Evolutionary conservation across 2,329 filamentous ascomycete species (phyloP).

Genomic region (Conoideocrella luteorostrata): DNA sequence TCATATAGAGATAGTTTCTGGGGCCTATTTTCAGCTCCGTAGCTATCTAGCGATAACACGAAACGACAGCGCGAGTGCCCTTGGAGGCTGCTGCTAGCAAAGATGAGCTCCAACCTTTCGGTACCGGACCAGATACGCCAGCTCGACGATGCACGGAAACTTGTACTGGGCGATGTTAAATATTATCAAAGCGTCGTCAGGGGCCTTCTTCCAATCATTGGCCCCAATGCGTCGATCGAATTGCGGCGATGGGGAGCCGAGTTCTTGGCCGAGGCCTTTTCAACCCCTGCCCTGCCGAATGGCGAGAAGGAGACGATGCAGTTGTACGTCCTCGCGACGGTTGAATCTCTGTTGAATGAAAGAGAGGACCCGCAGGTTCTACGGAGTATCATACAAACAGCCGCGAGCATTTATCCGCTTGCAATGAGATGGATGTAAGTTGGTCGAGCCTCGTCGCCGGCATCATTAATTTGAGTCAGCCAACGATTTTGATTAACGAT

Average conservation of each 20-base stretch:
- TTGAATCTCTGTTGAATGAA: constrained; percentile 63
- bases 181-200: constrained; percentile 91
- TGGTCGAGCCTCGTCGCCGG: constrained; percentile 24
- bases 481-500: too few relatives aligned
- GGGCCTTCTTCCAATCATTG: constrained; percentile 87
- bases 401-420: constrained; percentile 87
- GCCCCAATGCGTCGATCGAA: constrained; percentile 66
- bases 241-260: constrained; percentile 93
- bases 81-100: constrained; percentile 25
- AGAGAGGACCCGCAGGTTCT: constrained; percentile 74
- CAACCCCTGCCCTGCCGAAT: constrained; percentile 73
- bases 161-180: constrained; percentile 78
- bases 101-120: constrained; percentile 48
- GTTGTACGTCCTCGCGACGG: constrained; percentile 68
- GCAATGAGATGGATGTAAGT: constrained; percentile 94
- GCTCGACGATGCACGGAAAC: constrained; percentile 82
- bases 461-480: too few relatives aligned
- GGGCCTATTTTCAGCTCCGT: neutral
- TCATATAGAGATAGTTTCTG: neutral
- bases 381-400: constrained; percentile 80
- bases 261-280: constrained; percentile 92
- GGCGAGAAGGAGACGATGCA: constrained; percentile 77
- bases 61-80: neutral
- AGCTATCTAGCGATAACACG: neutral
- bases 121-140: constrained; percentile 76